Evolutionary conservation across 139 green algal species (phyloP).

Genomic region (Coccomyxa sp.): DNA sequence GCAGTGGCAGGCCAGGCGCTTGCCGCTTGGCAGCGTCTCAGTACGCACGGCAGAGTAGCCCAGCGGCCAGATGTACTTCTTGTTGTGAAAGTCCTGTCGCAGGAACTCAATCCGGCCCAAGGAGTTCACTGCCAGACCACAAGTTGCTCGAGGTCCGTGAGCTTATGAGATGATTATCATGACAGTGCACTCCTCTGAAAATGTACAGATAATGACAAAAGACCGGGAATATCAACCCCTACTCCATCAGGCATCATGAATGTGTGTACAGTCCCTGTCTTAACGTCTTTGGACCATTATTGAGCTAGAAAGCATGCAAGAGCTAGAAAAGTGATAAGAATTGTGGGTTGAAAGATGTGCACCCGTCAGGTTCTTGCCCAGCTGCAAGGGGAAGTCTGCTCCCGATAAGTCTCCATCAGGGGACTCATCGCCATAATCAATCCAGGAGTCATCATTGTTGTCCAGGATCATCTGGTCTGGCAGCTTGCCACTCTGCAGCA

Average conservation of each 20-base stretch:
- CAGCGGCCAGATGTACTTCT: conserved; percentile 62
- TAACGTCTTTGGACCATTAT: background rate
- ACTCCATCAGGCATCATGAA: background rate
- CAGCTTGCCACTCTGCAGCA: conserved; percentile 39
- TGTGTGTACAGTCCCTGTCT: background rate
- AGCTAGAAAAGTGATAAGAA: background rate
- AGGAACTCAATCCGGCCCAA: conserved; percentile 64
- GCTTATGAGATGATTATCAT: background rate
- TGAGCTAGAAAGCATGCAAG: background rate
- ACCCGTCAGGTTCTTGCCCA: conserved; percentile 1
- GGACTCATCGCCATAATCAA: conserved; percentile 10
- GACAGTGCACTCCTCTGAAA: background rate
- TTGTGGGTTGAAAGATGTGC: background rate
- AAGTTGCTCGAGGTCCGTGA: background rate
- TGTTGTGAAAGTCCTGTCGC: conserved; percentile 60
- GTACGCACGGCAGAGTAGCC: conserved; percentile 46
- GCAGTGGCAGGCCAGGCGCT: conserved; percentile 33
- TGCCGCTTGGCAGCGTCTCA: conserved; percentile 10
- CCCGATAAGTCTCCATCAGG: background rate
- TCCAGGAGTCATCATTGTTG: conserved; percentile 48
- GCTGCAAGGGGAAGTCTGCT: background rate
- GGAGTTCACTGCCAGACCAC: conserved; percentile 31
- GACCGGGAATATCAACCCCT: background rate
- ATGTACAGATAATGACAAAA: background rate
- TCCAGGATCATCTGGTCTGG: conserved; percentile 48